Conservation (phyloP, 257 asterid species). For the Solanum commersonii region DNA sequence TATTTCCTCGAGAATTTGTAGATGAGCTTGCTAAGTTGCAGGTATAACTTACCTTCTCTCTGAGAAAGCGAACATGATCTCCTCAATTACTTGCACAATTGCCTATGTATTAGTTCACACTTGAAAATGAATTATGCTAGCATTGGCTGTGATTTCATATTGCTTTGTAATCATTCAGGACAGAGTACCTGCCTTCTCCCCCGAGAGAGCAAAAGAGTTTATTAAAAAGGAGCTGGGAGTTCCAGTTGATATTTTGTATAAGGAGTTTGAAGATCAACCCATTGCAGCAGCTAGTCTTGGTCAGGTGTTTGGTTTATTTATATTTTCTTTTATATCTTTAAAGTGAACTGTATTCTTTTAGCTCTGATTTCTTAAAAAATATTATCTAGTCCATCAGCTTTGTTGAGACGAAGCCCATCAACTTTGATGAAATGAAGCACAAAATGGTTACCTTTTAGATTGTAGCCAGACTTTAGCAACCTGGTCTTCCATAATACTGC, state of each 20-base stretch:
- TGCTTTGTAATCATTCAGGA: constrained; percentile 41
- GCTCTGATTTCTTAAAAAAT: not conserved
- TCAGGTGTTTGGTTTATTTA: constrained; percentile 70
- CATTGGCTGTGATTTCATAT: not conserved
- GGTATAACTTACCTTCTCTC: constrained; percentile 23
- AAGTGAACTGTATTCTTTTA: not conserved
- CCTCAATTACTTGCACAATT: not conserved
- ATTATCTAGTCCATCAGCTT: not conserved
- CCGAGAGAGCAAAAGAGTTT: constrained; percentile 56
- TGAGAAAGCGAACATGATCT: not conserved
- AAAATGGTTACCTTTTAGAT: not conserved
- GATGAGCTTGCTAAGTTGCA: constrained; percentile 94
- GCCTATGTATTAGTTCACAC: not conserved
- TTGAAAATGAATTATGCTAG: not conserved
- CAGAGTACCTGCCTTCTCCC: constrained; percentile 91
- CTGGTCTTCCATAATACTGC: not conserved
- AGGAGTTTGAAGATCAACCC: constrained; percentile 85
- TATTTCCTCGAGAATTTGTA: constrained; percentile 87
- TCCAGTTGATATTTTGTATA: constrained; percentile 52
- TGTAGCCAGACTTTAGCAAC: not conserved
- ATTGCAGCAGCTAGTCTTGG: constrained; percentile 99
- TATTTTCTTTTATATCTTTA: constrained; percentile 1
- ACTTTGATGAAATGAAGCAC: not conserved
- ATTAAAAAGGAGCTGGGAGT: constrained; percentile 84
- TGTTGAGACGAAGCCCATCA: not conserved